phyloP scores from a whole-genome alignment of 805 yeast genomes.

The Scheffersomyces spartinae region DNA sequence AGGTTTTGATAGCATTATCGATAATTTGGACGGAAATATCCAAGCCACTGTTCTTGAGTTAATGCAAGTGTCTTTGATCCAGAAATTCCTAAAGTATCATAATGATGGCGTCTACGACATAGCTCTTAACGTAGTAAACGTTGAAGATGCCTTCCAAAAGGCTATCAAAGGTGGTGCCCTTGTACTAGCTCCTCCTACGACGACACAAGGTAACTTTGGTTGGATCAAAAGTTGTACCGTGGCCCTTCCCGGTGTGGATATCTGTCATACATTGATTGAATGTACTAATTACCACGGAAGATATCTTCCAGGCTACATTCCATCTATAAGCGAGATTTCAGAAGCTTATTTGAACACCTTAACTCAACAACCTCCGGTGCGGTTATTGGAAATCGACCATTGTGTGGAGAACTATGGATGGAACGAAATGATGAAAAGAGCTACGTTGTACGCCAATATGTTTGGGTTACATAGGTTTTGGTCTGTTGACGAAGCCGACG shows the following conservation, averaged over 20 bases:
- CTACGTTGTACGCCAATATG: slow-evolving; percentile 46
- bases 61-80: slow-evolving; percentile 9
- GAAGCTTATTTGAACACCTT: neutral
- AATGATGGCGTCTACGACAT: slow-evolving; percentile 80
- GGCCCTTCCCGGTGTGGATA: slow-evolving; percentile 39
- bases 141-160: slow-evolving; percentile 27
- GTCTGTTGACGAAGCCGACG: slow-evolving; percentile 74
- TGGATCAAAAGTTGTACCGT: no score
- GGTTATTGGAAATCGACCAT: slow-evolving; percentile 49
- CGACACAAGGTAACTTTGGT: no score
- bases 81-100: slow-evolving; percentile 30
- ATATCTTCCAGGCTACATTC: slow-evolving; percentile 41
- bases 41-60: no score
- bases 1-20: no score
- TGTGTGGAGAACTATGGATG: slow-evolving; percentile 73
- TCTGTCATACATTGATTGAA: slow-evolving; percentile 59
- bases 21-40: no score
- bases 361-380: slow-evolving; percentile 19
- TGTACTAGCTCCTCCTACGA: slow-evolving; percentile 13
- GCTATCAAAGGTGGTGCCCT: slow-evolving; percentile 47
- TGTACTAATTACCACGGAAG: slow-evolving; percentile 25
- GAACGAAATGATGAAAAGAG: slow-evolving; percentile 49
- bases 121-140: slow-evolving; percentile 49
- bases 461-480: slow-evolving; percentile 72
- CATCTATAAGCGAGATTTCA: neutral